Evolutionary conservation across 2,329 filamentous ascomycete genomes (phyloP).

Genomic region (Pseudogymnoascus sp.): DNA sequence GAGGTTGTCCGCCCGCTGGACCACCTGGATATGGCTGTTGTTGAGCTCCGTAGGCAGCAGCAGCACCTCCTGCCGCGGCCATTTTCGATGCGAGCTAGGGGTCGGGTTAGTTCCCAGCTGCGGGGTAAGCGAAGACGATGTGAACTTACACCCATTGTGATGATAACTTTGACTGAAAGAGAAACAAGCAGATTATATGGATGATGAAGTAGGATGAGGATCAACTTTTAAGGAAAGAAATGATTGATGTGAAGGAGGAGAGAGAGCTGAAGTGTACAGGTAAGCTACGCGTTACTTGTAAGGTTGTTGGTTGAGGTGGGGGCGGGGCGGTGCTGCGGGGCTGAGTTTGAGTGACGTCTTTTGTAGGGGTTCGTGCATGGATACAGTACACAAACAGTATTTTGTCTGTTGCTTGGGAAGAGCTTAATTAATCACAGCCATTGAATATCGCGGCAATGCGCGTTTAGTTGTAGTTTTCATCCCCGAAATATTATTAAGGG

Average conservation of each 20-base stretch:
- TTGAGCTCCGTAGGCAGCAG: not conserved
- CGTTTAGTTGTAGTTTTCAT: not conserved
- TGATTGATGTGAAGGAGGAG: not conserved
- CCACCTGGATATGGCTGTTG: not conserved
- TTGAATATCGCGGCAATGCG: not conserved
- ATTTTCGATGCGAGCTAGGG: conserved; percentile 9
- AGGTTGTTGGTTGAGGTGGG: not conserved
- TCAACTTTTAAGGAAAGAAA: not conserved
- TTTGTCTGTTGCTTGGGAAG: not conserved
- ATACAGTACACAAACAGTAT: not conserved
- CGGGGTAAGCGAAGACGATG: not conserved
- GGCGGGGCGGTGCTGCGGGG: conserved; percentile 3
- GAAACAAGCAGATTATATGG: not conserved
- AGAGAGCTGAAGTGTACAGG: not conserved
- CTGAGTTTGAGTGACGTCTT: conserved; percentile 4
- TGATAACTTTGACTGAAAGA: not conserved
- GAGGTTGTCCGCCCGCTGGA: not conserved
- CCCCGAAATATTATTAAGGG: no score
- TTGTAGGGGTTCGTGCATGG: not conserved
- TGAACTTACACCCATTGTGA: conserved; percentile 1
- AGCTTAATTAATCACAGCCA: not conserved
- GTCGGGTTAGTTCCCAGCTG: not conserved
- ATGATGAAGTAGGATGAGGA: not conserved
- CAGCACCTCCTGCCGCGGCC: not conserved
- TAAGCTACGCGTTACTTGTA: not conserved